Percentiles rank a stretch among this genome's conserved stretches.
Evolutionary conservation across 2,329 filamentous ascomycete genomes (phyloP).

Genomic region (Ascochyta viciae-villosae): DNA sequence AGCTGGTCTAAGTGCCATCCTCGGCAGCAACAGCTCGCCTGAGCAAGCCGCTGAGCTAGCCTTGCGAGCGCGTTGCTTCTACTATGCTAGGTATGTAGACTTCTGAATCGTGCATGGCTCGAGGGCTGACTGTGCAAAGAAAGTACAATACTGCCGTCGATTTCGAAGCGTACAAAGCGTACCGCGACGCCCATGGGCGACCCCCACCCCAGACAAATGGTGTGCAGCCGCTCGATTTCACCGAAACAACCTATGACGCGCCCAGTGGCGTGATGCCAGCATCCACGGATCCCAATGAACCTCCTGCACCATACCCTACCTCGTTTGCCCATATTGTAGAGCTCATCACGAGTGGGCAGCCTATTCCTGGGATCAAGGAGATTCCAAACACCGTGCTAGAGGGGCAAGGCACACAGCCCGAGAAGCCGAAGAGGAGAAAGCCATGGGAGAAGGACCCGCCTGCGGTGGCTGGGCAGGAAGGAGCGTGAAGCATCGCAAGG

Average conservation of each 20-base stretch:
- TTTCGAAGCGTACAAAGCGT: constrained; percentile 71
- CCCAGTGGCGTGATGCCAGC: constrained; percentile 32
- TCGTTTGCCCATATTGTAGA: constrained; percentile 87
- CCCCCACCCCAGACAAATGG: constrained; percentile 30
- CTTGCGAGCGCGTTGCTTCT: constrained; percentile 73
- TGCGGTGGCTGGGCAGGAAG: not conserved
- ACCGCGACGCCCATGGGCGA: constrained; percentile 55
- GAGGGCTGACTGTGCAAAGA: constrained; percentile 26
- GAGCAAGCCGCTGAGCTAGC: constrained; percentile 65
- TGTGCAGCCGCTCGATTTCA: constrained; percentile 17
- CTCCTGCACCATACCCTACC: constrained; percentile 75
- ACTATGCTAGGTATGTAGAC: constrained; percentile 60
- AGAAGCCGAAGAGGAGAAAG: constrained; percentile 64
- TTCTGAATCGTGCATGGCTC: not conserved
- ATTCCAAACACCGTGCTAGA: constrained; percentile 81
- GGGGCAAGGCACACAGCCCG: constrained; percentile 67
- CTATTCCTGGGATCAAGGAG: constrained; percentile 85
- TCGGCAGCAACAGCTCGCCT: constrained; percentile 64
- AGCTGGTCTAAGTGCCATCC: constrained; percentile 69
- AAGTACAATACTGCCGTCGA: constrained; percentile 62
- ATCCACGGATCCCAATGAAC: constrained; percentile 33
- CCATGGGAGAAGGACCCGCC: constrained; percentile 78
- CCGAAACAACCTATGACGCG: constrained; percentile 15
- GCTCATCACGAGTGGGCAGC: constrained; percentile 80
- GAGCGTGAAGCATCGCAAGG: not conserved